Percentiles rank a stretch among this genome's conserved stretches.
These are phyloP conservation scores for Rhizophora mangle DNA, from an alignment of 345 rosid genomes.

Conservation along the genomic window DNA sequence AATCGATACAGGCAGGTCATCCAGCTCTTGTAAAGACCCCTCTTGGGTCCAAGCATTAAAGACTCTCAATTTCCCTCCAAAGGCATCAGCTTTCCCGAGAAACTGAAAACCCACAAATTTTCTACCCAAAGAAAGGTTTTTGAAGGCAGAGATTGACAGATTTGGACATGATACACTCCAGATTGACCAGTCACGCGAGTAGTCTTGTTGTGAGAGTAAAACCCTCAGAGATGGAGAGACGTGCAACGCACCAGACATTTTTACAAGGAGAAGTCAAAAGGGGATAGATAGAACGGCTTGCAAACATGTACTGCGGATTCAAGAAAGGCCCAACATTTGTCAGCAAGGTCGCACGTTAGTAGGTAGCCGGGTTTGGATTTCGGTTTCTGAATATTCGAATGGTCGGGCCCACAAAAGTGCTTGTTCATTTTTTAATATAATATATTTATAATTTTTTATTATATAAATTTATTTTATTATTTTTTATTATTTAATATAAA, in stretches of 20 bases:
- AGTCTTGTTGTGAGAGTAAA: neutral
- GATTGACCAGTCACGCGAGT: constrained; percentile 15
- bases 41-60: constrained; percentile 33
- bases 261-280: neutral
- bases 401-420: too few relatives aligned
- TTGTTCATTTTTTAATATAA: too few relatives aligned
- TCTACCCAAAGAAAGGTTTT: constrained; percentile 11
- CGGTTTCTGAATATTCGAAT: too few relatives aligned
- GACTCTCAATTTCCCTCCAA: constrained; percentile 25
- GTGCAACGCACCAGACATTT: constrained; percentile 32
- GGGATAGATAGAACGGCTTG: too few relatives aligned
- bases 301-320: too few relatives aligned
- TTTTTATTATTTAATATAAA: too few relatives aligned
- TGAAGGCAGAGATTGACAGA: constrained; percentile 16
- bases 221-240: constrained; percentile 33
- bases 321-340: too few relatives aligned
- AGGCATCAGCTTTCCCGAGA: constrained; percentile 19
- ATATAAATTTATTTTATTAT: too few relatives aligned
- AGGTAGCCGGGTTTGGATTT: too few relatives aligned
- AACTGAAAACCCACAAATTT: constrained; percentile 10
- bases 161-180: neutral
- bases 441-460: too few relatives aligned
- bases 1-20: constrained; percentile 60
- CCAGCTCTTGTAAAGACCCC: constrained; percentile 42
- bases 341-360: too few relatives aligned